phyloP scores from a whole-genome alignment of 345 rosid genomes.

The Viola odorata region DNA sequence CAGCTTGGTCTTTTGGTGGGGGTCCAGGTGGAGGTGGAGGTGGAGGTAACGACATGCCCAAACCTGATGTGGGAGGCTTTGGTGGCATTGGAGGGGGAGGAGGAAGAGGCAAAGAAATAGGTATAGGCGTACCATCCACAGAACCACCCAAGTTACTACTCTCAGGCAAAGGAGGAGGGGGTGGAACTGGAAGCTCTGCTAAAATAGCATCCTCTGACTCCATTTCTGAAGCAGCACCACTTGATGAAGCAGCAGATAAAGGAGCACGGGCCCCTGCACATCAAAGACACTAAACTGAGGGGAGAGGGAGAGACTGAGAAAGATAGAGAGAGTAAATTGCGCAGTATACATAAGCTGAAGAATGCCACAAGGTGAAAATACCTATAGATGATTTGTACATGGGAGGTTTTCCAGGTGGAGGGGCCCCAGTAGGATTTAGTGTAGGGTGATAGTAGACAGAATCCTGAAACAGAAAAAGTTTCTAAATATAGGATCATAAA shows the following conservation, averaged over 20 bases:
- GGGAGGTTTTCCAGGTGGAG: constrained; percentile 99
- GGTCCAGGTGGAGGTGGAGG: constrained; percentile 96
- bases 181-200: constrained; percentile 54
- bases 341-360: not conserved
- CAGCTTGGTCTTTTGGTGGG: constrained; percentile 60
- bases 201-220: constrained; percentile 58
- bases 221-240: constrained; percentile 42
- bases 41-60: constrained; percentile 55
- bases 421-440: constrained; percentile 94
- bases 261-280: constrained; percentile 77
- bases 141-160: constrained; percentile 20
- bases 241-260: constrained; percentile 55
- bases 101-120: constrained; percentile 69
- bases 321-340: constrained; percentile 9
- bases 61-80: constrained; percentile 33
- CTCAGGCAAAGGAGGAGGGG: constrained; percentile 68
- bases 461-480: constrained; percentile 47
- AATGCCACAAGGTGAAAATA: constrained; percentile 10
- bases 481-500: constrained; percentile 10
- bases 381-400: constrained; percentile 92
- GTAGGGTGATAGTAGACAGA: constrained; percentile 97
- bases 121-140: constrained; percentile 36
- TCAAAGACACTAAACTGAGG: constrained; percentile 5
- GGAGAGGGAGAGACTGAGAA: not conserved
- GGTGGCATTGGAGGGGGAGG: constrained; percentile 91